Conservation (phyloP, 2,329 filamentous ascomycete species). For the Podosphaera xanthii region DNA sequence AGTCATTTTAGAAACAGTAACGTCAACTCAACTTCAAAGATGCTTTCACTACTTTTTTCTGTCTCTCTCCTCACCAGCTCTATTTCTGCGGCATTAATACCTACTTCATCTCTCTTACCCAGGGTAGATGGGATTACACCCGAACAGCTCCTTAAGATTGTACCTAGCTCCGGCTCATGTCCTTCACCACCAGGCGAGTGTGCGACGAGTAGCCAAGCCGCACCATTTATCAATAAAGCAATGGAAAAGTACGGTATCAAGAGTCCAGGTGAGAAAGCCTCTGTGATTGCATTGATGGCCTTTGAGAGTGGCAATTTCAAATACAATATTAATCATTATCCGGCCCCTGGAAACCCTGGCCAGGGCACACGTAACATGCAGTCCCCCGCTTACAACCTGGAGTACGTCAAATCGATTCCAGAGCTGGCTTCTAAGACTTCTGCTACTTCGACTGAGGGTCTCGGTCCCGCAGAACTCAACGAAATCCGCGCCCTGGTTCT, state of each 20-base stretch:
- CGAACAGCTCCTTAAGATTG: slow-evolving; percentile 18
- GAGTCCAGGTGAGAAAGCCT: slow-evolving; percentile 30
- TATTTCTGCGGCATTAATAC: not conserved
- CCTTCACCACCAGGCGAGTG: slow-evolving; percentile 25
- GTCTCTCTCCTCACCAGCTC: not conserved
- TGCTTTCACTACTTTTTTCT: too few relatives aligned
- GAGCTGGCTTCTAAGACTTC: slow-evolving; percentile 19
- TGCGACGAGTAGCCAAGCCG: slow-evolving; percentile 26
- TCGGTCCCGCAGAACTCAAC: slow-evolving; percentile 19
- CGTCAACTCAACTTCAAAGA: too few relatives aligned
- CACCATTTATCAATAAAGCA: slow-evolving; percentile 24
- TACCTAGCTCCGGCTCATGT: slow-evolving; percentile 25
- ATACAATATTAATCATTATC: slow-evolving; percentile 36
- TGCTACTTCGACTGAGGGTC: slow-evolving; percentile 11
- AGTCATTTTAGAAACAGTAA: too few relatives aligned
- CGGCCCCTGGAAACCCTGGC: slow-evolving; percentile 23
- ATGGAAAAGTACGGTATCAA: slow-evolving; percentile 31
- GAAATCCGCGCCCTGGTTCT: slow-evolving; percentile 27
- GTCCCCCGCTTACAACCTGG: slow-evolving; percentile 27
- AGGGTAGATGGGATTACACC: not conserved
- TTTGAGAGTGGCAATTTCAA: slow-evolving; percentile 38
- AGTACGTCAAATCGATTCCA: slow-evolving; percentile 28
- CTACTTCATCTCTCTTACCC: not conserved
- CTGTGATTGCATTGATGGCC: slow-evolving; percentile 34
- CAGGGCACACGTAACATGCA: slow-evolving; percentile 47